Percentiles rank a stretch among this genome's conserved stretches.
Conservation (phyloP, 352 stramenopile species). For the Pythium phragmiticola region DNA sequence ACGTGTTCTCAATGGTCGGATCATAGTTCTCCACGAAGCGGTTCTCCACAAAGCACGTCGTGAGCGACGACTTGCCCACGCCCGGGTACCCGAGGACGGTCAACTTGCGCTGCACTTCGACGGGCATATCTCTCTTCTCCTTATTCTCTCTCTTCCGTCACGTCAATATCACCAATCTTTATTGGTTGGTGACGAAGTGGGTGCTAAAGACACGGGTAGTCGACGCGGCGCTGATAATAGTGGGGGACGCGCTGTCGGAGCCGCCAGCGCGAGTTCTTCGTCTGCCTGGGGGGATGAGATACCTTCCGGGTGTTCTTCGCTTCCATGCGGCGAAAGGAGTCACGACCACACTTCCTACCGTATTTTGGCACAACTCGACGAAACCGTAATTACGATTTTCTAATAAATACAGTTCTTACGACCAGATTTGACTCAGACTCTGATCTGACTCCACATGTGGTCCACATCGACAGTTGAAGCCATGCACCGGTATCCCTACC, state of each 20-base stretch:
- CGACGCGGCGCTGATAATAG: conserved; percentile 1
- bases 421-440: background rate
- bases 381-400: conserved; percentile 6
- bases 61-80: conserved; percentile 95
- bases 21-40: conserved; percentile 93
- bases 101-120: conserved; percentile 95
- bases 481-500: conserved; percentile 14
- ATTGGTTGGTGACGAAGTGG: background rate
- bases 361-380: conserved; percentile 19
- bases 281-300: conserved; percentile 9
- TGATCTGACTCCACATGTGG: background rate
- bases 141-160: background rate
- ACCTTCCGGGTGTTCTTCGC: conserved; percentile 10
- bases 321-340: conserved; percentile 12
- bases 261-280: background rate
- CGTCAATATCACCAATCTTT: no score
- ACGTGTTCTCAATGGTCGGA: conserved; percentile 96
- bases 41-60: conserved; percentile 94
- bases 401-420: conserved; percentile 5
- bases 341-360: conserved; percentile 2
- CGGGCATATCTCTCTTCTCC: conserved; percentile 53
- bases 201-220: background rate
- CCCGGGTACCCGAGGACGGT: conserved; percentile 93
- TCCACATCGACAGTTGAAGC: conserved; percentile 20
- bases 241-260: background rate